phyloP scores from a whole-genome alignment of 768 basidiomycete species.

The Leccinum barrowsii region DNA sequence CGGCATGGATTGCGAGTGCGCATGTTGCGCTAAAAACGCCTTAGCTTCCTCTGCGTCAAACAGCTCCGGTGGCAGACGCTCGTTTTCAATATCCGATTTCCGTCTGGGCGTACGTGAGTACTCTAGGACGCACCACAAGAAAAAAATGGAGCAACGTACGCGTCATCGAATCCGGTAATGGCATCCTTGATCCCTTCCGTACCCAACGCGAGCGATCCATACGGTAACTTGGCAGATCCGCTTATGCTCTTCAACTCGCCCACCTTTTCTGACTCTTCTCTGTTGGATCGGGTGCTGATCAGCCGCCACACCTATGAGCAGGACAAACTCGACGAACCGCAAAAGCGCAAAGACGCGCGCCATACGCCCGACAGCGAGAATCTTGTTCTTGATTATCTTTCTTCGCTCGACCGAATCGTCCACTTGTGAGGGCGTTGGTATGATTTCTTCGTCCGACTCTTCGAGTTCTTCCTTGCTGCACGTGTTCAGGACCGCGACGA shows the following conservation, averaged over 20 bases:
- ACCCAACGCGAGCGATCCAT: constrained; percentile 80
- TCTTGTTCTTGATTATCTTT: constrained; percentile 96
- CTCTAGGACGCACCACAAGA: background rate
- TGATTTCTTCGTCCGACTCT: constrained; percentile 54
- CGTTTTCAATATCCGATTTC: constrained; percentile 98
- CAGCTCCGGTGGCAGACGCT: constrained; percentile 93
- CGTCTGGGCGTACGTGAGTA: constrained; percentile 48
- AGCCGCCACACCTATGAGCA: background rate
- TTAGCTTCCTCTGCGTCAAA: constrained; percentile 77
- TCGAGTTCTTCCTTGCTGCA: constrained; percentile 97
- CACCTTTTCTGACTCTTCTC: constrained; percentile 96
- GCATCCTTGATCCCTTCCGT: constrained; percentile 94
- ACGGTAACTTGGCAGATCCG: constrained; percentile 74
- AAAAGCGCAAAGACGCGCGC: constrained; percentile 93
- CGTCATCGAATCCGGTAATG: constrained; percentile 91
- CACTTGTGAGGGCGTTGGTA: constrained; percentile 34
- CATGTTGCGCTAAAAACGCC: constrained; percentile 46
- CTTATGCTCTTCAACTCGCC: constrained; percentile 93
- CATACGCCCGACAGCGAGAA: constrained; percentile 96
- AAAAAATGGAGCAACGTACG: constrained; percentile 62
- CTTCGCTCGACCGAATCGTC: constrained; percentile 69
- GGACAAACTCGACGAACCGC: constrained; percentile 59
- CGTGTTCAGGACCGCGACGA: constrained; percentile 92
- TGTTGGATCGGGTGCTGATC: constrained; percentile 25
- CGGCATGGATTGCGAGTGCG: constrained; percentile 41